Evolutionary conservation across 176 grass and related monocot species (phyloP).

Genomic region (Avena insularis): DNA sequence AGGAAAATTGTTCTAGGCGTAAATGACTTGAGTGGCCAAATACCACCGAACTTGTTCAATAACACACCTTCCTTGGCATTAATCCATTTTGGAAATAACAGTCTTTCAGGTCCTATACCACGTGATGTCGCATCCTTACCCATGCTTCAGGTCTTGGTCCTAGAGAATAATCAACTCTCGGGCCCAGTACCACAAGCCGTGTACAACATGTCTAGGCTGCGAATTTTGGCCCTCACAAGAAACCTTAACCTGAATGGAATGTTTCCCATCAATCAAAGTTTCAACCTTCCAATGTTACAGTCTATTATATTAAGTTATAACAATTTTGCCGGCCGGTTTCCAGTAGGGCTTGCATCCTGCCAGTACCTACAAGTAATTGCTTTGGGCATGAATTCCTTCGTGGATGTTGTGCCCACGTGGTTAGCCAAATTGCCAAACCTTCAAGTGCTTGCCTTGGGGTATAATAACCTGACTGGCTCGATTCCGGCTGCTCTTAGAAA

Average conservation of each 20-base stretch:
- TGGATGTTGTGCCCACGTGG: background rate
- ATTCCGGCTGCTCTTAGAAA: background rate
- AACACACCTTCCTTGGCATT: background rate
- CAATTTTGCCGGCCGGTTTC: background rate
- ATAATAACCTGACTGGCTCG: background rate
- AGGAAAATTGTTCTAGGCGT: fast-evolving
- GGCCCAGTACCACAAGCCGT: background rate
- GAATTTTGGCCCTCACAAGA: background rate
- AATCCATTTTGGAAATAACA: background rate
- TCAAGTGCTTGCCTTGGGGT: too few relatives aligned
- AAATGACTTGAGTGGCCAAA: background rate
- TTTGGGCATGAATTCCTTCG: background rate
- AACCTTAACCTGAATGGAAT: background rate
- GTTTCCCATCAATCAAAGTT: background rate
- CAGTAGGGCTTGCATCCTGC: background rate
- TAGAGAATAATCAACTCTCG: background rate
- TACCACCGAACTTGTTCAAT: background rate
- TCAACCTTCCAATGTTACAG: background rate
- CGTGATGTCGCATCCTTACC: background rate
- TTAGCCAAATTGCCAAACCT: too few relatives aligned
- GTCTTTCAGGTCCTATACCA: slow-evolving; percentile 1
- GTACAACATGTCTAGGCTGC: background rate
- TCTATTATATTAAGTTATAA: background rate
- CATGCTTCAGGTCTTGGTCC: background rate
- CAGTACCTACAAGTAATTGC: background rate